Conservation (phyloP, 306 rosid genomes). For the Gastrolobium villosum region DNA sequence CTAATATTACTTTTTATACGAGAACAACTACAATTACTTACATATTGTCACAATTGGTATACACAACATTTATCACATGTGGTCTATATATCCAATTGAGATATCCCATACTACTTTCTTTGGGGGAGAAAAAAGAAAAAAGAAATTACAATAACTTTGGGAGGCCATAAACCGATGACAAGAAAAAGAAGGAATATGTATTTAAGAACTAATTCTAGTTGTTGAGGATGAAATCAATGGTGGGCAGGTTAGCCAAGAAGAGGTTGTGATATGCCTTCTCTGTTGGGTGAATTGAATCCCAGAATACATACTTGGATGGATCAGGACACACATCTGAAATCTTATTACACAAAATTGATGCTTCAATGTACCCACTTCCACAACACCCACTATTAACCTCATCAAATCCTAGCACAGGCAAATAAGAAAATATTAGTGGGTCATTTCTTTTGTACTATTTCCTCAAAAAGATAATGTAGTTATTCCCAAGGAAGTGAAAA, state of each 20-base stretch:
- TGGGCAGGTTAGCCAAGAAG: constrained; percentile 47
- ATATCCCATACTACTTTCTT: neutral
- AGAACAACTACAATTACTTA: no score
- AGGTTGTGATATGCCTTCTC: constrained; percentile 58
- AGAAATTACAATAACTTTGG: neutral
- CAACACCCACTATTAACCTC: constrained; percentile 67
- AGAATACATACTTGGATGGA: constrained; percentile 68
- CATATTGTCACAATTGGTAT: no score
- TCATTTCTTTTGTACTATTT: neutral
- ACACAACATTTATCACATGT: neutral
- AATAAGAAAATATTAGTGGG: neutral
- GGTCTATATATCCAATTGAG: neutral
- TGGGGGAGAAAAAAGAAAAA: no score
- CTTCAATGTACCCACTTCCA: constrained; percentile 74
- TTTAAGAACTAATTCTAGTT: constrained; percentile 33
- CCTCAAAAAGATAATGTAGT: neutral
- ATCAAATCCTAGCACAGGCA: constrained; percentile 57
- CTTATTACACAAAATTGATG: constrained; percentile 63
- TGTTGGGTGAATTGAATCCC: constrained; percentile 87
- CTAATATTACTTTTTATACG: no score
- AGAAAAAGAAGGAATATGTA: neutral
- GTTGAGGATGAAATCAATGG: constrained; percentile 57
- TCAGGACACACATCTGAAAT: constrained; percentile 59
- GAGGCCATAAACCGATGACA: neutral
- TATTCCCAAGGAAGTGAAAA: neutral